Evolutionary conservation across 129 eudicot species (phyloP).

Genomic region (Artemisia annua): DNA sequence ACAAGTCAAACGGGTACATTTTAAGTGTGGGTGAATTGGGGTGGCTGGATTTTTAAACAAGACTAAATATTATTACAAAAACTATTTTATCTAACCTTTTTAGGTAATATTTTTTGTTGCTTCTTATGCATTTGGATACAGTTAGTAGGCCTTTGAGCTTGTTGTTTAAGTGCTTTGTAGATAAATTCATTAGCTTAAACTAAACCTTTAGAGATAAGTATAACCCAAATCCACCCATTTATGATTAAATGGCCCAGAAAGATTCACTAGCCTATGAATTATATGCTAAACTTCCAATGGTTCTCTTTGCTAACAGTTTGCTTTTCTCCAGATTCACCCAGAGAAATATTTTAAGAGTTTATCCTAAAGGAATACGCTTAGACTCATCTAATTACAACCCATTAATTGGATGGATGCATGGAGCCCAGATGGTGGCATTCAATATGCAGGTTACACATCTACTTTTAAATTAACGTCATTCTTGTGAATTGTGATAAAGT

Average conservation of each 20-base stretch:
- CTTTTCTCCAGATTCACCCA: slow-evolving; percentile 63
- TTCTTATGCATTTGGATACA: not conserved
- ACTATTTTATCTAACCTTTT: not conserved
- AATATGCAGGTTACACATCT: slow-evolving; percentile 71
- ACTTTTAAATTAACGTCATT: not conserved
- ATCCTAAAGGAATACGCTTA: slow-evolving; percentile 71
- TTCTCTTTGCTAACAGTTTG: slow-evolving; percentile 13
- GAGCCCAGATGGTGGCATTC: slow-evolving; percentile 94
- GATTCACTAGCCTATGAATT: too few relatives aligned
- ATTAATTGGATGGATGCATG: slow-evolving; percentile 77
- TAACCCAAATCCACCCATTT: too few relatives aligned
- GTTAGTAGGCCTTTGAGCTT: not conserved
- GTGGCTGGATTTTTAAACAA: not conserved
- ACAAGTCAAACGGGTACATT: not conserved
- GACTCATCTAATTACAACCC: slow-evolving; percentile 82
- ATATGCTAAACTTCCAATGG: too few relatives aligned
- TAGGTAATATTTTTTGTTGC: not conserved
- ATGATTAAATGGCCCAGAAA: too few relatives aligned
- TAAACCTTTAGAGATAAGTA: too few relatives aligned
- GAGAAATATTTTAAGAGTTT: slow-evolving; percentile 70
- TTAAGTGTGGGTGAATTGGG: not conserved
- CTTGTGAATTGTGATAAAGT: not conserved
- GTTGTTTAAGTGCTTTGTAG: not conserved
- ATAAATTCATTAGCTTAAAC: too few relatives aligned
- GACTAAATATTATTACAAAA: not conserved